Conservation (phyloP, 345 rosid genomes). For the Eucalyptus camaldulensis region DNA sequence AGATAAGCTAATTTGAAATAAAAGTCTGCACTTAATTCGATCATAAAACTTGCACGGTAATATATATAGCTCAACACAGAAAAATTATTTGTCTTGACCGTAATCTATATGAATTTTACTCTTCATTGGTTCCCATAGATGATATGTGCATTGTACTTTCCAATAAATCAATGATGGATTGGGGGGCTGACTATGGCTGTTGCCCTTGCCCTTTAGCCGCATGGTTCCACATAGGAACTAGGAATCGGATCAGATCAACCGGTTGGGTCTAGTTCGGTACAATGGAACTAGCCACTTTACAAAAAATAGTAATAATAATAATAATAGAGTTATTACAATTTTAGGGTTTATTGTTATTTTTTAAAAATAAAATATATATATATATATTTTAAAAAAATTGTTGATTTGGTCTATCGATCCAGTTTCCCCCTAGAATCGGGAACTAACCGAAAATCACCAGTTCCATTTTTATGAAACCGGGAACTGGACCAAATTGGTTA, state of each 20-base stretch:
- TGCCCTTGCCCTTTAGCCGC: not conserved
- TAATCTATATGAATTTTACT: not conserved
- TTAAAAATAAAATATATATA: too few species aligned
- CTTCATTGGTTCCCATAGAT: not conserved
- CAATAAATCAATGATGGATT: not conserved
- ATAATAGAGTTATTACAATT: too few species aligned
- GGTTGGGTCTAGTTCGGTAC: fast-evolving
- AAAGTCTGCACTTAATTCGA: too few species aligned
- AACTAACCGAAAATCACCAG: fast-evolving
- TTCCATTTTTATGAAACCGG: fast-evolving
- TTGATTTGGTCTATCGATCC: fast-evolving
- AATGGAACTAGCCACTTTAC: fast-evolving
- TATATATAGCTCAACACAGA: not conserved
- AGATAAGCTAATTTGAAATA: too few species aligned
- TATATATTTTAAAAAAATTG: too few species aligned
- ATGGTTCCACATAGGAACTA: too few species aligned
- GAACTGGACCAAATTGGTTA: fast-evolving
- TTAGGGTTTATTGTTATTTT: too few species aligned
- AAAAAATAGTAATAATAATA: too few species aligned
- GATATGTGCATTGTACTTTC: not conserved
- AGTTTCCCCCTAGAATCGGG: fast-evolving
- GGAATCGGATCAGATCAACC: fast-evolving
- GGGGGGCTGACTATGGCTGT: fast-evolving
- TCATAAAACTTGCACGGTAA: too few species aligned
- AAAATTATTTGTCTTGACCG: fast-evolving